These are phyloP conservation scores for Quercus mongolica DNA, from an alignment of 306 rosid species.

Conservation along the genomic window DNA sequence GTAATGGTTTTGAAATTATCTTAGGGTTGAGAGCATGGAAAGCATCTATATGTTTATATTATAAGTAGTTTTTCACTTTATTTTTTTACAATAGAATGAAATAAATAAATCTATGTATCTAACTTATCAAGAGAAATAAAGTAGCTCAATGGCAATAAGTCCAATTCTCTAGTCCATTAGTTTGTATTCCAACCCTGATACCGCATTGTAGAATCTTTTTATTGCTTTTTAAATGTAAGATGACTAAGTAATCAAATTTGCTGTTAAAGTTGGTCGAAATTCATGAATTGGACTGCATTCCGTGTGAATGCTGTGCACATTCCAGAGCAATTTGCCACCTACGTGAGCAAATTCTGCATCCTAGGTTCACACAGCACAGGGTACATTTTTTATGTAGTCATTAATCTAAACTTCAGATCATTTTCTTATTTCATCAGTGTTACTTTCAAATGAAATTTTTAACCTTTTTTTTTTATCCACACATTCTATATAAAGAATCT, in stretches of 20 bases:
- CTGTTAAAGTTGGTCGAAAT: neutral
- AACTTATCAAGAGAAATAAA: neutral
- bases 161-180: neutral
- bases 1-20: neutral
- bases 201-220: no score
- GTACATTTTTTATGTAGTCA: neutral
- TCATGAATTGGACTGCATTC: neutral
- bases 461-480: neutral
- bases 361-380: neutral
- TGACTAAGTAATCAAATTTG: neutral
- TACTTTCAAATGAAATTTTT: neutral
- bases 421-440: neutral
- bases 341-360: neutral
- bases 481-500: neutral
- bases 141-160: neutral
- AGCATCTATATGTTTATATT: neutral
- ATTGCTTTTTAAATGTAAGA: neutral
- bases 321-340: neutral
- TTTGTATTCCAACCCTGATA: neutral
- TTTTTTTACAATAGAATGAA: neutral
- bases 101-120: neutral
- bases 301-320: neutral
- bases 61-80: neutral
- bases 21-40: neutral
- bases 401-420: neutral